A percentile compares a stretch with the other conserved stretches of the same genome.
Conservation (phyloP, 192 early-diverging fungal species). For the Coemansia guatemalensis region DNA sequence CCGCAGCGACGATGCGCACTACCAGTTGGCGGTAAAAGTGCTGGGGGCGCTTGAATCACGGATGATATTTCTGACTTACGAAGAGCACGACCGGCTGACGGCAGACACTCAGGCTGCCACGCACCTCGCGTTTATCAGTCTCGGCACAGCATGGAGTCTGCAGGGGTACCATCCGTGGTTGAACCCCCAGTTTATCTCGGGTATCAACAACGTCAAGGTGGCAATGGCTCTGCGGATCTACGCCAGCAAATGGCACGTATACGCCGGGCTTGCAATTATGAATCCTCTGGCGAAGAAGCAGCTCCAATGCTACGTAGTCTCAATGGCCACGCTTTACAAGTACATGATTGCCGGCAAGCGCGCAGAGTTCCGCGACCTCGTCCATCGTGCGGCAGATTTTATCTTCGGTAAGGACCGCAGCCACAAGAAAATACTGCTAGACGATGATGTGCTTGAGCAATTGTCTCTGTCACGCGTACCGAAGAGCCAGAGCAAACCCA, state of each 20-base stretch:
- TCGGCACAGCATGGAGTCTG: constrained; percentile 93
- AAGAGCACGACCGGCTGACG: constrained; percentile 94
- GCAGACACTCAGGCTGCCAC: constrained; percentile 98
- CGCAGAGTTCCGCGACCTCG: constrained; percentile 70
- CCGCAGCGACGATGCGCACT: constrained; percentile 61
- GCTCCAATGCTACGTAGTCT: constrained; percentile 84
- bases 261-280: constrained; percentile 90
- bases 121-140: constrained; percentile 90
- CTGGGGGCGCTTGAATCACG: constrained; percentile 77
- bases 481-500: constrained; percentile 65
- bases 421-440: constrained; percentile 69
- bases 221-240: constrained; percentile 93
- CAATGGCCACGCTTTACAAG: constrained; percentile 89
- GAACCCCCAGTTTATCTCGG: constrained; percentile 83
- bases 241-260: constrained; percentile 96
- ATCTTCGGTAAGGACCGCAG: constrained; percentile 74
- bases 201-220: constrained; percentile 97
- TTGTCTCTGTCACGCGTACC: constrained; percentile 86
- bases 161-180: constrained; percentile 88
- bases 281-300: constrained; percentile 87
- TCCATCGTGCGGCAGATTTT: constrained; percentile 74
- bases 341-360: constrained; percentile 89
- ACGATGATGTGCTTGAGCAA: constrained; percentile 84
- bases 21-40: constrained; percentile 61
- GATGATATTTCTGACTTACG: constrained; percentile 73